Evolutionary conservation across 2,329 filamentous ascomycete genomes (phyloP), one percentile per base, ranked within the genome.

Genomic region (Nakataea oryzae): DNA sequence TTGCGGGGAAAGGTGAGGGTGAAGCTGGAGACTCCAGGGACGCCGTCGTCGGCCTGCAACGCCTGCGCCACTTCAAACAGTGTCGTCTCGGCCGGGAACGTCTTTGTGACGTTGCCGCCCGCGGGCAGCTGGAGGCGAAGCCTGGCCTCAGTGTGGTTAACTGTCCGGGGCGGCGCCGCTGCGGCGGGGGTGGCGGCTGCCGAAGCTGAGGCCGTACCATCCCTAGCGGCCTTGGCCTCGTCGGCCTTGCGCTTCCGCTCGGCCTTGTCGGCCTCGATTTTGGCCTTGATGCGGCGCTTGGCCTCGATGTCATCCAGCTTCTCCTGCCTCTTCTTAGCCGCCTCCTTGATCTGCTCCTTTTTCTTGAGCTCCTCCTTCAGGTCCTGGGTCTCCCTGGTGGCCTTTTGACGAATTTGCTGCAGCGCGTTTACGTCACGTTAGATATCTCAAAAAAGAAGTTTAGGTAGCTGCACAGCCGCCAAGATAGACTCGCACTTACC

Each of bases 191-290:
- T 73, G 7, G 75, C 75, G 1, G 80, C 70, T 30, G 77, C 77
- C 54, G 79, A 73, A 3, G 79, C 63, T 28, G 77, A 73, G 21
- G 78, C 76, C 61, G 84, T 80, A n/a, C 93, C 93, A 67, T 92
- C 90, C n/a, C 93, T 84, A 62, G 86, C 85, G 0, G 93, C 93
- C 77, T 93, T 96, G 68, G 91, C 90, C 63, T 86, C 81, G 70
- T 96, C 95, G 3, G 91, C 88, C 73, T 95, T 96, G 66, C 88
- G 82, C 66, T 90, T 87, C 61, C 95, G 86, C 70, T 93, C 92
- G 68, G 91, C 89, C 79, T 96, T 97, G 78, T 97, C 93, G 17
- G 90, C 93, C 68, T 95, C 93, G 66, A 99, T 96, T 81, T 93
- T 93, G 62, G 91, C 93, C 76, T 92, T 88, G 73, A 97, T 93